phyloP scores from a whole-genome alignment of 108 stramenopile genomes.

The Skeletonema menzelii region DNA sequence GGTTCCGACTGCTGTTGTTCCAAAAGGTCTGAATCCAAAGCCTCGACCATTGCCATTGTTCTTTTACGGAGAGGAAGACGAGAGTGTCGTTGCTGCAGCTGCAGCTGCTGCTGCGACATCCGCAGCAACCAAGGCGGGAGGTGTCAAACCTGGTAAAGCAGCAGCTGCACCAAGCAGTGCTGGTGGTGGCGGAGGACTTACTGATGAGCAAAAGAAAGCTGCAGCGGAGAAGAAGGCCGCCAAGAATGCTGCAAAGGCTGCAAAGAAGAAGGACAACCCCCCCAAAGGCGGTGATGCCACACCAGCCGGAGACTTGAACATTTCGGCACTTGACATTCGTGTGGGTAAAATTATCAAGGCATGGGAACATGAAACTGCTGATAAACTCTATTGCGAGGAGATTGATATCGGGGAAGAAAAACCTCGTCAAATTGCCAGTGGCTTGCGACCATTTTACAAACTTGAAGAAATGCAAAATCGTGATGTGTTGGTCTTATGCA shows the following conservation, averaged over 20 bases:
- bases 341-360: slow-evolving; percentile 92
- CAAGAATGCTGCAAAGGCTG: slow-evolving; percentile 31
- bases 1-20: slow-evolving; percentile 11
- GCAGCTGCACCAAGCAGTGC: slow-evolving; percentile 7
- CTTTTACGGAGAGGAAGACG: slow-evolving; percentile 70
- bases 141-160: background rate
- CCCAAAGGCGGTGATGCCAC: slow-evolving; percentile 22
- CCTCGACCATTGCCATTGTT: slow-evolving; percentile 47
- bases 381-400: slow-evolving; percentile 96
- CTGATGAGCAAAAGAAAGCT: slow-evolving; percentile 54
- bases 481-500: slow-evolving; percentile 92
- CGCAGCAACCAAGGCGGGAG: background rate
- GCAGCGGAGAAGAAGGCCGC: slow-evolving; percentile 45
- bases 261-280: slow-evolving; percentile 37
- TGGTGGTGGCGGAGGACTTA: slow-evolving; percentile 24
- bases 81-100: slow-evolving; percentile 36
- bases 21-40: slow-evolving; percentile 20
- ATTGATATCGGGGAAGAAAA: slow-evolving; percentile 92
- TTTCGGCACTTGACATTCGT: slow-evolving; percentile 88
- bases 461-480: slow-evolving; percentile 82
- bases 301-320: slow-evolving; percentile 37
- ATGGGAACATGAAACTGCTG: slow-evolving; percentile 95
- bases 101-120: background rate
- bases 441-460: slow-evolving; percentile 90
- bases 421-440: slow-evolving; percentile 92